A percentile compares a stretch with the other conserved stretches of the same genome.
These are phyloP conservation scores for Bolboschoenus planiculmis DNA, from an alignment of 176 grass and related monocot species.

Conservation along the genomic window DNA sequence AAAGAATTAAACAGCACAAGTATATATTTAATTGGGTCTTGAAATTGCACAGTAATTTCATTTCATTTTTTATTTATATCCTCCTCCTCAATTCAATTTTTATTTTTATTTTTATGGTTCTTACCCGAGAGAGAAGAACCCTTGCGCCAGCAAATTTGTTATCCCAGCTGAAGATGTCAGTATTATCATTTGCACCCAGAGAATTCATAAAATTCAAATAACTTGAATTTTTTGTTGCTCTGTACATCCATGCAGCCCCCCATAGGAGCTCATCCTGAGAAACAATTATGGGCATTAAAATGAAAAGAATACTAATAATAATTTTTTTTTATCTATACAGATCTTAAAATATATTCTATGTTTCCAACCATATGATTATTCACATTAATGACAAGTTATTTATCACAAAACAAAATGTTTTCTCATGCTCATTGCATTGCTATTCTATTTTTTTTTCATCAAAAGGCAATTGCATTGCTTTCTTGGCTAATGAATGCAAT, in stretches of 20 bases:
- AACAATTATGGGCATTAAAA: not conserved
- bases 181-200: conserved; percentile 42
- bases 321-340: not conserved
- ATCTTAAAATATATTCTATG: not conserved
- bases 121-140: conserved; percentile 63
- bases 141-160: conserved; percentile 82
- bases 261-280: conserved; percentile 72
- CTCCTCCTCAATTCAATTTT: not conserved
- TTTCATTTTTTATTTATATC: not conserved
- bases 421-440: not conserved
- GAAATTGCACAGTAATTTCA: not conserved
- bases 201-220: conserved; percentile 46
- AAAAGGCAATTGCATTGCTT: not conserved
- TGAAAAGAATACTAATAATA: not conserved
- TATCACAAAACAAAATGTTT: not conserved
- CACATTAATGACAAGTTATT: too few species aligned
- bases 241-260: conserved; percentile 74
- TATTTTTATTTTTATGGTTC: not conserved
- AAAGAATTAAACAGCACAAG: not conserved
- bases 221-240: conserved; percentile 51
- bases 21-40: not conserved
- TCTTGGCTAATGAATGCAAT: not conserved
- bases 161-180: conserved; percentile 93
- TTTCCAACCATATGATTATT: not conserved
- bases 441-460: not conserved